Conservation (phyloP, 768 basidiomycete genomes). For the Leccinum uliginosum region DNA sequence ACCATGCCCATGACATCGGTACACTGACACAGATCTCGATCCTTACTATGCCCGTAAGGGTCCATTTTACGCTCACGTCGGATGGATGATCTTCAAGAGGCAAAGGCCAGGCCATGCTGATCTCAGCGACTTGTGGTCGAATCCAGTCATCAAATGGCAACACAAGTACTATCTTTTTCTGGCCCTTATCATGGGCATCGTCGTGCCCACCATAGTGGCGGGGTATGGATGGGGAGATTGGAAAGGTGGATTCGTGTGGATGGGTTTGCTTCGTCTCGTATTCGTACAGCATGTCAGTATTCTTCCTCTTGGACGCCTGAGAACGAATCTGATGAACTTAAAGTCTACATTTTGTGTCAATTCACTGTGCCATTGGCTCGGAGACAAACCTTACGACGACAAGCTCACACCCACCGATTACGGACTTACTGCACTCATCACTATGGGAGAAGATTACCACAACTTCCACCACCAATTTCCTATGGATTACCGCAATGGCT, state of each 20-base stretch:
- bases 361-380: constrained; percentile 91
- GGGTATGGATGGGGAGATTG: constrained; percentile 22
- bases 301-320: constrained; percentile 2
- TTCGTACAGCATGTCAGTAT: constrained; percentile 79
- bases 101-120: constrained; percentile 83
- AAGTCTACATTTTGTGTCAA: constrained; percentile 93
- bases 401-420: constrained; percentile 90
- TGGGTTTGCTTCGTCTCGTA: constrained; percentile 49
- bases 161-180: constrained; percentile 69
- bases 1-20: constrained; percentile 92
- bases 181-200: constrained; percentile 61
- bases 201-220: constrained; percentile 53
- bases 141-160: constrained; percentile 77
- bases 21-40: constrained; percentile 93
- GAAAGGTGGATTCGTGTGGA: constrained; percentile 25
- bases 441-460: constrained; percentile 93
- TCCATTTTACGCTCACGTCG: constrained; percentile 76
- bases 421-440: constrained; percentile 77
- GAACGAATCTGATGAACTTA: neutral
- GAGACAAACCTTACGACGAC: constrained; percentile 85
- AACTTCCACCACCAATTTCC: constrained; percentile 96
- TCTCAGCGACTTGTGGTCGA: constrained; percentile 75
- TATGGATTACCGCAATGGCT: constrained; percentile 94
- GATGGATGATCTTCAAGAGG: constrained; percentile 88
- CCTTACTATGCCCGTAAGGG: constrained; percentile 88